Evolutionary conservation across 768 basidiomycete genomes (phyloP), one percentile per base, ranked within the genome.

Genomic region (Rhizopogon sp.): DNA sequence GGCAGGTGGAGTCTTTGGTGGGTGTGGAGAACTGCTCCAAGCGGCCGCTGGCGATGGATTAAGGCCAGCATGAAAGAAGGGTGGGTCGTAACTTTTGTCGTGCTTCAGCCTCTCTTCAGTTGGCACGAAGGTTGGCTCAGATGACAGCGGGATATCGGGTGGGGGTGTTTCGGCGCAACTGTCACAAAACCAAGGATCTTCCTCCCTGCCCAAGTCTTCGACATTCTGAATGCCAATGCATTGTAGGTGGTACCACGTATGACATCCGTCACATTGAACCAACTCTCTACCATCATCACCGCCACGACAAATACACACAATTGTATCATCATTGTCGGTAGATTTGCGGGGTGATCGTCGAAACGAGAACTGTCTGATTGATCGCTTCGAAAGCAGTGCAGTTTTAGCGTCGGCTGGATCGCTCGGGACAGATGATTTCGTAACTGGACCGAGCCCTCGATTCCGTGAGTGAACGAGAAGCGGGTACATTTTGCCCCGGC

Each of bases 261-360:
- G 75, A 66, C 90, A 93, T 4, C 77, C 76, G 61, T 93, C 90
- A 60, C 90, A 93, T 62, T 91, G 90, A 33, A 93, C 91, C 44
- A 89, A 76, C 55, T 83, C 79, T n/a, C 85, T 74, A 3, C 85
- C 89, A 56, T 90, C 86, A 60, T 88, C 85, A 50, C 70, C 74
- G 16, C 83, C 85, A 42, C 73, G 70, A 64, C 90, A 92, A 28
- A 87, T 74, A 65, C 90, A 93, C 16, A 84, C 62, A 16, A 77
- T 68, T 46, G 80, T 79, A 10, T 78, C 79, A 11, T 76, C 76
- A 10, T 72, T 71, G 29, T 60, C 60, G 60, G 76, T 65, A 58
- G 74, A 70, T 57, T 76, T 72, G 56, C 79, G 77, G 35, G 66
- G 69, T 43, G 66, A 54, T 43, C 72, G 66, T 22, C 84, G 78